Evolutionary conservation across 208 protist genomes (phyloP).

Genomic region (Leishmania gerbilli): DNA sequence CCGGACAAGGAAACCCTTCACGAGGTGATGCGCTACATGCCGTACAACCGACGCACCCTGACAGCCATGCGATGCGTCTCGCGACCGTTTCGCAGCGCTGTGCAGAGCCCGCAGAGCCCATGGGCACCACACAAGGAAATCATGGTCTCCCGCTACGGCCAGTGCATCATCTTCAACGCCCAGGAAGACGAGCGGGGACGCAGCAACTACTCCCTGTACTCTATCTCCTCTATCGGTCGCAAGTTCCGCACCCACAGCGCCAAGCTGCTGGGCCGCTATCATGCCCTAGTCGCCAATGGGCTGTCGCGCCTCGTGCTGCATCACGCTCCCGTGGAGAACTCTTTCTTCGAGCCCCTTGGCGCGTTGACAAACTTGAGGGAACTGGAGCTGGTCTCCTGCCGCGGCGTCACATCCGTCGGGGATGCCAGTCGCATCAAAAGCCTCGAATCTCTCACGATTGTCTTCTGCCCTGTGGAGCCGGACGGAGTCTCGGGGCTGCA

Average conservation of each 20-base stretch:
- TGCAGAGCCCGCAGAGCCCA: conserved; percentile 65
- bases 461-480: conserved; percentile 70
- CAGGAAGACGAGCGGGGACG: conserved; percentile 64
- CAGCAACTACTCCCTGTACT: conserved; percentile 66
- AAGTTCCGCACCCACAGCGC: conserved; percentile 78
- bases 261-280: conserved; percentile 65
- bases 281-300: conserved; percentile 69
- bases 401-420: conserved; percentile 58
- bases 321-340: conserved; percentile 64
- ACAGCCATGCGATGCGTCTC: conserved; percentile 81
- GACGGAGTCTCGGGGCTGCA: conserved; percentile 62
- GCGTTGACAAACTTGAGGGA: conserved; percentile 52
- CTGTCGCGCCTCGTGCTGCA: conserved; percentile 73
- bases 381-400: conserved; percentile 80
- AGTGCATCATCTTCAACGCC: conserved; percentile 83
- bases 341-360: conserved; percentile 68
- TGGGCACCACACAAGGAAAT: conserved; percentile 74
- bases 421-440: conserved; percentile 50
- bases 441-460: conserved; percentile 62
- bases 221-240: conserved; percentile 72
- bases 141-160: conserved; percentile 78
- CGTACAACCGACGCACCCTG: conserved; percentile 86
- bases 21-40: conserved; percentile 80
- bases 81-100: conserved; percentile 71
- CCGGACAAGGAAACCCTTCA: conserved; percentile 58